Evolutionary conservation across 108 stramenopile species (phyloP).

Genomic region (Chaetoceros muelleri): DNA sequence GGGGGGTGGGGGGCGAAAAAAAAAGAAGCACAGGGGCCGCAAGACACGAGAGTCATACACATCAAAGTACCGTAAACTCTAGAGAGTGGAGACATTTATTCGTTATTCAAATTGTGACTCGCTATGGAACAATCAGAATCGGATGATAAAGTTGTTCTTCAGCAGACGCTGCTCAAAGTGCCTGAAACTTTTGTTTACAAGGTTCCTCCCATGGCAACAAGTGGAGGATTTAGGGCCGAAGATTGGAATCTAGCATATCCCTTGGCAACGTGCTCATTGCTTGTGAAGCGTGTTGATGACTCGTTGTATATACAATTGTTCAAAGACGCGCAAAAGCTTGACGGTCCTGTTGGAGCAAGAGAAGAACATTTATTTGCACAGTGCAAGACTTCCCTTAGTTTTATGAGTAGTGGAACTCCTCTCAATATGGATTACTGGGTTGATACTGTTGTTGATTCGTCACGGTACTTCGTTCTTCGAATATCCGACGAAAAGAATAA

Average conservation of each 20-base stretch:
- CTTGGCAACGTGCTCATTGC: slow-evolving; percentile 41
- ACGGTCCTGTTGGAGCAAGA: slow-evolving; percentile 19
- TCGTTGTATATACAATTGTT: slow-evolving; percentile 21
- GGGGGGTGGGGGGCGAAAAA: no score
- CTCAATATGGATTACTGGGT: slow-evolving; percentile 59
- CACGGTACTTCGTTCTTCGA: slow-evolving; percentile 67
- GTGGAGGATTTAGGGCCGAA: slow-evolving; percentile 70
- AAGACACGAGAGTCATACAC: no score
- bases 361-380: slow-evolving; percentile 30
- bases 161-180: slow-evolving; percentile 45
- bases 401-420: background rate
- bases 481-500: slow-evolving; percentile 49
- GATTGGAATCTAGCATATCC: slow-evolving; percentile 70
- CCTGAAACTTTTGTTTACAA: slow-evolving; percentile 71
- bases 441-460: slow-evolving; percentile 64
- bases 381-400: slow-evolving; percentile 13
- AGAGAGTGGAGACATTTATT: no score
- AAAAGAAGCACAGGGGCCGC: slow-evolving; percentile 1
- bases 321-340: slow-evolving; percentile 20
- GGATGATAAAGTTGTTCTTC: slow-evolving; percentile 20
- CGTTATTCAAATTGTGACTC: no score
- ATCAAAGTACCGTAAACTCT: no score
- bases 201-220: slow-evolving; percentile 55
- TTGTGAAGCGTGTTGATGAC: slow-evolving; percentile 21
- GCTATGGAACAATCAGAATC: no score